Evolutionary conservation across 257 asterid genomes (phyloP).

Genomic region (Apocynum venetum): DNA sequence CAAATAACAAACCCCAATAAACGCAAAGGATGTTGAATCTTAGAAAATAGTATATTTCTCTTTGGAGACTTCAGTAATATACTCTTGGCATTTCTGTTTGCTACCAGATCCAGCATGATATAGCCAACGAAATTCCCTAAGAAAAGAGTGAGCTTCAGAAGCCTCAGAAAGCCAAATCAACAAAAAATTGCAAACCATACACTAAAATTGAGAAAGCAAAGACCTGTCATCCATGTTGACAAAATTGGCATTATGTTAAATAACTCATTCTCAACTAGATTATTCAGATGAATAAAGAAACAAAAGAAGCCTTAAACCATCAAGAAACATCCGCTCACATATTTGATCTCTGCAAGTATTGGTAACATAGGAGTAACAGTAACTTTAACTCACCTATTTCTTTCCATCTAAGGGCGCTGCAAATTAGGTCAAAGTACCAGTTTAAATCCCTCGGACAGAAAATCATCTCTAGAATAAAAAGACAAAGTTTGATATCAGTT

Average conservation of each 20-base stretch:
- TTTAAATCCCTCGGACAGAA: constrained; percentile 24
- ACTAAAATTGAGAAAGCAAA: background rate
- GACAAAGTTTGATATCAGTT: background rate
- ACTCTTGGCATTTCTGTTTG: background rate
- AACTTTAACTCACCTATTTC: background rate
- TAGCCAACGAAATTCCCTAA: constrained; percentile 5
- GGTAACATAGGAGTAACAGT: background rate
- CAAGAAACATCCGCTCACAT: too few relatives aligned
- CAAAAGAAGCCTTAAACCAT: background rate
- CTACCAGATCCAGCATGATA: background rate
- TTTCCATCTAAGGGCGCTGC: background rate
- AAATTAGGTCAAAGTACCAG: constrained; percentile 11
- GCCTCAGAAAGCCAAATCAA: background rate
- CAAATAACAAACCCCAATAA: background rate
- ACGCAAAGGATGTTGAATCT: background rate
- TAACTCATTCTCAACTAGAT: background rate
- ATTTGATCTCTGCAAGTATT: background rate
- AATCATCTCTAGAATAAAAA: constrained; percentile 13
- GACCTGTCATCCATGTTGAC: background rate
- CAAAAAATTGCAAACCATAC: background rate
- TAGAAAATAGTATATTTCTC: background rate
- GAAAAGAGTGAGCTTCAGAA: background rate
- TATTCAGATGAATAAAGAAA: background rate
- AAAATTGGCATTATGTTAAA: background rate
- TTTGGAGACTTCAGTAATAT: background rate